Percentiles rank a stretch among this genome's conserved stretches.
Evolutionary conservation across 306 rosid genomes (phyloP).

Genomic region (Ceratonia siliqua): DNA sequence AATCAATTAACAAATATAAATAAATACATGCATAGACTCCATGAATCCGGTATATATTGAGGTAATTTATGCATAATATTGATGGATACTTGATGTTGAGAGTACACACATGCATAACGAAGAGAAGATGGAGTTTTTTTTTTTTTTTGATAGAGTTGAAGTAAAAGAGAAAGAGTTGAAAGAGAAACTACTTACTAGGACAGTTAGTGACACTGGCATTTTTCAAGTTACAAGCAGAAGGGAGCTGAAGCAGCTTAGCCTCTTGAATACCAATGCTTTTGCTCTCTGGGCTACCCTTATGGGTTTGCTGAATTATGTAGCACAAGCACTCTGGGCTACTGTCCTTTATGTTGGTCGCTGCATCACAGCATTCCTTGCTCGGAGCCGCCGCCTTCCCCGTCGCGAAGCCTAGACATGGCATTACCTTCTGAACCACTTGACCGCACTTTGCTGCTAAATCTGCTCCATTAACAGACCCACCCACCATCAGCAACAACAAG

Average conservation of each 20-base stretch:
- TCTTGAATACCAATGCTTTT: constrained; percentile 68
- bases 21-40: too few relatives aligned
- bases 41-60: too few relatives aligned
- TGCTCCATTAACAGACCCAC: neutral
- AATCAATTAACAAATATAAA: too few relatives aligned
- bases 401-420: constrained; percentile 56
- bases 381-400: constrained; percentile 60
- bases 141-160: neutral
- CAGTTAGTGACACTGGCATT: constrained; percentile 60
- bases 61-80: too few relatives aligned
- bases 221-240: constrained; percentile 60
- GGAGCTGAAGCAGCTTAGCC: constrained; percentile 67
- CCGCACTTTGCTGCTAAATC: constrained; percentile 46
- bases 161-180: neutral
- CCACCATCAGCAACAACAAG: neutral
- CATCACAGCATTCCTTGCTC: constrained; percentile 61
- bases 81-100: too few relatives aligned
- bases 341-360: constrained; percentile 47
- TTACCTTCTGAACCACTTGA: constrained; percentile 44
- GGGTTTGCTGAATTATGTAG: constrained; percentile 62
- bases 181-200: constrained; percentile 59
- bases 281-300: constrained; percentile 48
- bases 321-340: constrained; percentile 75
- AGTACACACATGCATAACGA: neutral
- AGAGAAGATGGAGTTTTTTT: neutral